Conservation (phyloP, 768 basidiomycete species). For the Termitomyces sp. region DNA sequence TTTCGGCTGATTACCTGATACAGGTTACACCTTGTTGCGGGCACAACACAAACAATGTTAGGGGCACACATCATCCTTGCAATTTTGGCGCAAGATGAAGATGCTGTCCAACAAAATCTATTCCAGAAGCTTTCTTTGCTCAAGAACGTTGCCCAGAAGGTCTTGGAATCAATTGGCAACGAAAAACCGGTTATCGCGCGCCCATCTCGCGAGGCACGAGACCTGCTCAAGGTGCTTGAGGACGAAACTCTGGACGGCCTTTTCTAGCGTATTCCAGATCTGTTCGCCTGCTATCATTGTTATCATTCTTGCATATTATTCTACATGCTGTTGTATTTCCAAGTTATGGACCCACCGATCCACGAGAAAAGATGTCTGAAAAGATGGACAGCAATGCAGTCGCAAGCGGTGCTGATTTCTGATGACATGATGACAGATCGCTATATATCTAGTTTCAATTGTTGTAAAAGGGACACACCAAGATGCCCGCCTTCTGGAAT, state of each 20-base stretch:
- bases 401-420: no score
- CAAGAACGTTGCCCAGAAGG: slow-evolving; percentile 67
- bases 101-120: slow-evolving; percentile 40
- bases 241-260: slow-evolving; percentile 42
- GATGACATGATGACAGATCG: no score
- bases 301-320: not conserved
- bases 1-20: slow-evolving; percentile 1
- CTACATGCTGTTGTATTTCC: not conserved
- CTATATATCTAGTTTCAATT: no score
- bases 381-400: no score
- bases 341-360: not conserved
- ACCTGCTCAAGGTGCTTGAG: slow-evolving; percentile 50
- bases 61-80: slow-evolving; percentile 60
- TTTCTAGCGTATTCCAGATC: slow-evolving; percentile 27
- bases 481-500: no score
- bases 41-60: slow-evolving; percentile 64
- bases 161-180: slow-evolving; percentile 61
- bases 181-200: slow-evolving; percentile 72
- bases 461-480: no score
- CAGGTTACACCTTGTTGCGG: slow-evolving; percentile 61
- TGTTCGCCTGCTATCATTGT: not conserved
- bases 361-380: no score
- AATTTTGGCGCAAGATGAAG: slow-evolving; percentile 47
- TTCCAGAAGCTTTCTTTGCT: slow-evolving; percentile 66
- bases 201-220: slow-evolving; percentile 81